Conservation (phyloP, 2,329 filamentous ascomycete species). For the Berkeleyomyces basicola region DNA sequence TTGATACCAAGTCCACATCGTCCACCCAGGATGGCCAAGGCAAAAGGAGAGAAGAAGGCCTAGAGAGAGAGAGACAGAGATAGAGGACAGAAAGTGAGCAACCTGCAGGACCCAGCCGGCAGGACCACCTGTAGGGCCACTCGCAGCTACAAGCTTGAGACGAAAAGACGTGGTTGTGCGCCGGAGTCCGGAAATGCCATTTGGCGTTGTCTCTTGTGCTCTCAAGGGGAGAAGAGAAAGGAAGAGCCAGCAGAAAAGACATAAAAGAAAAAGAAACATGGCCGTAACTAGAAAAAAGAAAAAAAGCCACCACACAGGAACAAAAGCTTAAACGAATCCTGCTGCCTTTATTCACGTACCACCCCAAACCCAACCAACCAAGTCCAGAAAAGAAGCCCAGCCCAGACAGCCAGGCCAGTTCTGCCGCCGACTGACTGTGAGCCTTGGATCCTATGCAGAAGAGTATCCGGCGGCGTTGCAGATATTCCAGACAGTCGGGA, state of each 20-base stretch:
- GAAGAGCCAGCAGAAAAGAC: background rate
- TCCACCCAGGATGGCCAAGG: too few species aligned
- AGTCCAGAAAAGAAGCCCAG: background rate
- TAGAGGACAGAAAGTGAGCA: background rate
- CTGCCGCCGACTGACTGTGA: background rate
- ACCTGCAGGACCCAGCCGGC: background rate
- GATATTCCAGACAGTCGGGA: too few species aligned
- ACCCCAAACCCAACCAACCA: background rate
- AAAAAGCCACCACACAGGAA: background rate
- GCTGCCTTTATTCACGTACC: background rate
- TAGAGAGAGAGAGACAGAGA: too few species aligned
- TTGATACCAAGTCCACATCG: background rate
- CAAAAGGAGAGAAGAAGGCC: too few species aligned
- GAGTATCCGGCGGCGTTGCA: too few species aligned
- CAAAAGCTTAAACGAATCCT: background rate
- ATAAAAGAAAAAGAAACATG: background rate
- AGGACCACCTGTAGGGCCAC: background rate
- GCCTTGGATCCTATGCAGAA: too few species aligned
- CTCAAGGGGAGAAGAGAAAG: background rate
- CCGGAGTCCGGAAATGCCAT: background rate
- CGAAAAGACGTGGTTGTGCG: background rate
- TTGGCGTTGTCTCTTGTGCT: background rate
- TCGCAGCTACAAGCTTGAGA: background rate
- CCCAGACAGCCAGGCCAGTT: background rate
- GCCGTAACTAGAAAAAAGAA: background rate